A percentile compares a stretch with the other conserved stretches of the same genome.
These are phyloP conservation scores for Leccinum disarticulatum DNA, from an alignment of 768 basidiomycete genomes.

Conservation along the genomic window DNA sequence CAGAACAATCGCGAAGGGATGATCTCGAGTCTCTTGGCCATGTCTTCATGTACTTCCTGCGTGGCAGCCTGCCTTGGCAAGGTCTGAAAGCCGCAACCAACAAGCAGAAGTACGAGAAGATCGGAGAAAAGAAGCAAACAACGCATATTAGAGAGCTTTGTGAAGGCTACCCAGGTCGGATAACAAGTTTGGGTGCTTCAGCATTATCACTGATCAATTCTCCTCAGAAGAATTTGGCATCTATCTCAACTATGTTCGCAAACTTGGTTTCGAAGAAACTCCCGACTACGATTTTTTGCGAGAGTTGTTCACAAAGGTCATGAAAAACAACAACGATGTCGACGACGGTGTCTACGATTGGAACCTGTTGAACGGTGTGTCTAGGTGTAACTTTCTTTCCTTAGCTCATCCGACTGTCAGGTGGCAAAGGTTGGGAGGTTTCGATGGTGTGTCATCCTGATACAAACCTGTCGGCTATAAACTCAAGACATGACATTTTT, in stretches of 20 bases:
- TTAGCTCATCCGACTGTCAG: slow-evolving; percentile 36
- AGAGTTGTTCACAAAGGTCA: slow-evolving; percentile 90
- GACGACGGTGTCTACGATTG: slow-evolving; percentile 97
- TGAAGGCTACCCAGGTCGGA: slow-evolving; percentile 89
- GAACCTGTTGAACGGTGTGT: slow-evolving; percentile 83
- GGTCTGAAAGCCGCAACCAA: slow-evolving; percentile 99
- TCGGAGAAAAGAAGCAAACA: slow-evolving; percentile 99
- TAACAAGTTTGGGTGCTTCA: slow-evolving; percentile 1
- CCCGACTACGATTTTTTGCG: slow-evolving; percentile 98
- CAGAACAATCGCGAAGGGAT: slow-evolving; percentile 91
- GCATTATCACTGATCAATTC: slow-evolving; percentile 6
- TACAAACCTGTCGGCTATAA: not conserved
- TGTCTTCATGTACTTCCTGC: slow-evolving; percentile 99
- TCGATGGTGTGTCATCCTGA: slow-evolving; percentile 55
- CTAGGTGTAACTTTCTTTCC: not conserved
- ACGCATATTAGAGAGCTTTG: slow-evolving; percentile 97
- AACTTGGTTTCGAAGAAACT: slow-evolving; percentile 97
- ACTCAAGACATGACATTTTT: slow-evolving; percentile 12
- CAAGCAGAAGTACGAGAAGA: slow-evolving; percentile 99
- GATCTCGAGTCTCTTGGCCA: slow-evolving; percentile 99
- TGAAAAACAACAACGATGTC: slow-evolving; percentile 86
- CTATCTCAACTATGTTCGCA: slow-evolving; percentile 98
- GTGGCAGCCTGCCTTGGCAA: slow-evolving; percentile 98
- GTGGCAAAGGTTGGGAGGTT: slow-evolving; percentile 93
- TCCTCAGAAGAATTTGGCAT: slow-evolving; percentile 92